These are phyloP conservation scores for Lactarius psammicola DNA, from an alignment of 768 basidiomycete genomes.

Conservation along the genomic window DNA sequence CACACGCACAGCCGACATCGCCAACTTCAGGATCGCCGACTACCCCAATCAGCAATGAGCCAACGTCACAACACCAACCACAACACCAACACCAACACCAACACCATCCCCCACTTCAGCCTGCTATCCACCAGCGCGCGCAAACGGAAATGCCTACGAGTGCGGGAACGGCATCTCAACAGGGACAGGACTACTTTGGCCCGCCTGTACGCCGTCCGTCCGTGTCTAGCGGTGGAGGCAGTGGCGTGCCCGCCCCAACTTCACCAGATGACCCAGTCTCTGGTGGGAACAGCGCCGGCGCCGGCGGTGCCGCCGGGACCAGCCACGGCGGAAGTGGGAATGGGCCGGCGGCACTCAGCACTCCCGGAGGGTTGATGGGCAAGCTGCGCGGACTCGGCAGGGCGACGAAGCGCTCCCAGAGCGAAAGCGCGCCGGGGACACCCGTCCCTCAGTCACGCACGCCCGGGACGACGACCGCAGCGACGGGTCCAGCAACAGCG, in stretches of 20 bases:
- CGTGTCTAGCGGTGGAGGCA: constrained; percentile 39
- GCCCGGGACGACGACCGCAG: neutral
- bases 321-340: neutral
- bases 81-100: too few relatives aligned
- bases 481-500: neutral
- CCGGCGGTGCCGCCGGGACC: neutral
- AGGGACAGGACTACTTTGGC: constrained; percentile 54
- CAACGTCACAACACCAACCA: constrained; percentile 1
- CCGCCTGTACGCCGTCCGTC: constrained; percentile 47
- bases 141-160: constrained; percentile 4
- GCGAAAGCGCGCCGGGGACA: constrained; percentile 31
- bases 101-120: neutral
- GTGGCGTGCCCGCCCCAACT: constrained; percentile 35
- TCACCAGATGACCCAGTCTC: constrained; percentile 52
- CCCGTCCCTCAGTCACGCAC: constrained; percentile 4
- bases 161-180: neutral
- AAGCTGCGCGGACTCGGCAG: constrained; percentile 75
- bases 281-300: too few relatives aligned
- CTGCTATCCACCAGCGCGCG: constrained; percentile 4
- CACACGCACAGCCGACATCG: constrained; percentile 15
- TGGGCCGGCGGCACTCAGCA: constrained; percentile 13
- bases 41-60: neutral
- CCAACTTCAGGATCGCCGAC: constrained; percentile 21
- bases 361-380: constrained; percentile 64
- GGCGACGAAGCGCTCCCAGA: constrained; percentile 42